A percentile compares a stretch with the other conserved stretches of the same genome.
These are phyloP conservation scores for Salvia sclarea DNA, from an alignment of 305 asterid genomes.

Conservation along the genomic window DNA sequence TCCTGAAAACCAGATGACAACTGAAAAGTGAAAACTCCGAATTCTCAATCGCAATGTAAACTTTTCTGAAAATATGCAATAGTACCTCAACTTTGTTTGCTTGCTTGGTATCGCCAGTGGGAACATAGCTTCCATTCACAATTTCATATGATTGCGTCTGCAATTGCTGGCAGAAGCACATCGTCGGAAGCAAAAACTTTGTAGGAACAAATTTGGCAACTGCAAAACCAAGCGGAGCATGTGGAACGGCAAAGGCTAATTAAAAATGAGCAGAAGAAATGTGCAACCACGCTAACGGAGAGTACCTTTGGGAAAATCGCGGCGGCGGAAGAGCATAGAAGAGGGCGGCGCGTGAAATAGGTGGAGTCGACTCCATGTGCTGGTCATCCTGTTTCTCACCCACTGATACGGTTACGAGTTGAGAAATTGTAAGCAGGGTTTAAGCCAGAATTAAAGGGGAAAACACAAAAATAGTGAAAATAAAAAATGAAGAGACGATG, in stretches of 20 bases:
- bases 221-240: conserved; percentile 32
- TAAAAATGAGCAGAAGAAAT: neutral
- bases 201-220: conserved; percentile 52
- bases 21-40: conserved; percentile 1
- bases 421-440: conserved; percentile 16
- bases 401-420: neutral
- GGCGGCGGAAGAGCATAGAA: conserved; percentile 40
- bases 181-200: conserved; percentile 35
- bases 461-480: neutral
- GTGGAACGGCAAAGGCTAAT: conserved; percentile 1
- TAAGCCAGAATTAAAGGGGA: neutral
- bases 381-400: conserved; percentile 43
- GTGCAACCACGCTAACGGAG: neutral
- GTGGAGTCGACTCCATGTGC: conserved; percentile 51
- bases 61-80: neutral
- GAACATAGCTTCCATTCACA: conserved; percentile 76
- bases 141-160: conserved; percentile 70
- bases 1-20: conserved; percentile 45
- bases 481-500: too few species aligned
- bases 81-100: conserved; percentile 44
- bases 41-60: neutral
- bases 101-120: conserved; percentile 46
- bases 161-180: conserved; percentile 63
- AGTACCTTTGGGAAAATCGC: conserved; percentile 46
- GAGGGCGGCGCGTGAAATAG: conserved; percentile 53